Conservation (phyloP, 768 basidiomycete species). For the Pholiota conissans region DNA sequence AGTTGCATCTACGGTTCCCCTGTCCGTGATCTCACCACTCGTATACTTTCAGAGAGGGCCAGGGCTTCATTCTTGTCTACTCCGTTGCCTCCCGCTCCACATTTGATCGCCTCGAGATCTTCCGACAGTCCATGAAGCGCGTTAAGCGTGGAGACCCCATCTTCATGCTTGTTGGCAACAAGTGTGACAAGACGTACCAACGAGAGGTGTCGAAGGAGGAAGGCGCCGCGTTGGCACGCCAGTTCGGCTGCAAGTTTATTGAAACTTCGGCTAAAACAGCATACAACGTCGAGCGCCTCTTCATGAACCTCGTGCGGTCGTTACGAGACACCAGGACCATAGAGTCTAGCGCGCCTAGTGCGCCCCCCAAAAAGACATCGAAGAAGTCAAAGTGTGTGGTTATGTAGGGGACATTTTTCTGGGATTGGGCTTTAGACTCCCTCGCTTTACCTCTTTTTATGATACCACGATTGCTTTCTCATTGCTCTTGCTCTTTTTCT, state of each 20-base stretch:
- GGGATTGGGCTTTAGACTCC: conserved; percentile 70
- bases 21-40: conserved; percentile 10
- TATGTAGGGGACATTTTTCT: conserved; percentile 72
- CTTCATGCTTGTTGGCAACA: conserved; percentile 96
- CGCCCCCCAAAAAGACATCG: conserved; percentile 38
- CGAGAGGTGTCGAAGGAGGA: conserved; percentile 92
- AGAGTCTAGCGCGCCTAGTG: conserved; percentile 43
- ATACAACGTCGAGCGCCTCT: conserved; percentile 87
- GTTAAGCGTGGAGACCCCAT: conserved; percentile 85
- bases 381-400: conserved; percentile 67
- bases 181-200: conserved; percentile 88
- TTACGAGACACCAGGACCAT: conserved; percentile 71
- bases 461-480: conserved; percentile 66
- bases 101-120: conserved; percentile 87
- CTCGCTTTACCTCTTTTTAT: conserved; percentile 71
- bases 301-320: conserved; percentile 83
- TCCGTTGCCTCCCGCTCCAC: conserved; percentile 93
- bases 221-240: conserved; percentile 75
- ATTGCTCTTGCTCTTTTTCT: conserved; percentile 28
- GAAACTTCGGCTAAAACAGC: conserved; percentile 98
- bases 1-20: conserved; percentile 28
- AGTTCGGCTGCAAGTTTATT: conserved; percentile 90
- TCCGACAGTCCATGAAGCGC: conserved; percentile 88
- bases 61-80: conserved; percentile 96
- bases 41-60: conserved; percentile 70